Evolutionary conservation across 176 grass and related monocot genomes (phyloP).

Genomic region (Musa acuminata): DNA sequence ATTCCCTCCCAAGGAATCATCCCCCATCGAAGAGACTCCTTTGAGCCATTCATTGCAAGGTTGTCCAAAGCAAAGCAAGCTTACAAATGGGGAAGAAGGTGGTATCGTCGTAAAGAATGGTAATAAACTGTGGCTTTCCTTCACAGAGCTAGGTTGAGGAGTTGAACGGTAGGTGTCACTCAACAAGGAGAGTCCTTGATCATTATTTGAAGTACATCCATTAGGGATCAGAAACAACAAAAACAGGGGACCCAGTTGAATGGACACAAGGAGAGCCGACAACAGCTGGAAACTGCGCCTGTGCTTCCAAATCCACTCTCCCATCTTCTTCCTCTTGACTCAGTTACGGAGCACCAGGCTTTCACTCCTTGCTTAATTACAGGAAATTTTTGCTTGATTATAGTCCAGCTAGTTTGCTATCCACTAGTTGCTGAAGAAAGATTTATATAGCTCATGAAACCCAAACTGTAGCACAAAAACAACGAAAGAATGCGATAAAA

Average conservation of each 20-base stretch:
- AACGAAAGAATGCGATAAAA: slow-evolving; percentile 7
- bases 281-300: background rate
- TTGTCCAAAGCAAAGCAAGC: too few species aligned
- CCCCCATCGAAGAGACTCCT: too few species aligned
- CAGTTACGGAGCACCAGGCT: background rate
- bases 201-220: background rate
- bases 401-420: background rate
- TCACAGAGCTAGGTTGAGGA: background rate
- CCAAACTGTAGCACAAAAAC: background rate
- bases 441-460: background rate
- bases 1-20: too few species aligned
- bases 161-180: background rate
- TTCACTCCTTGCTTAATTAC: background rate
- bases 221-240: background rate
- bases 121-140: too few species aligned
- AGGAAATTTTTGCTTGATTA: background rate
- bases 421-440: too few species aligned
- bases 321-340: background rate
- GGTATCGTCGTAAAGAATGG: background rate
- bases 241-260: background rate
- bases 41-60: too few species aligned
- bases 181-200: background rate
- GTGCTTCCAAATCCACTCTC: background rate
- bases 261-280: background rate
- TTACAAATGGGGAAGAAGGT: background rate